A percentile compares a stretch with the other conserved stretches of the same genome.
Conservation (phyloP, 148 eudicot genomes). For the Linanthus parryae region DNA sequence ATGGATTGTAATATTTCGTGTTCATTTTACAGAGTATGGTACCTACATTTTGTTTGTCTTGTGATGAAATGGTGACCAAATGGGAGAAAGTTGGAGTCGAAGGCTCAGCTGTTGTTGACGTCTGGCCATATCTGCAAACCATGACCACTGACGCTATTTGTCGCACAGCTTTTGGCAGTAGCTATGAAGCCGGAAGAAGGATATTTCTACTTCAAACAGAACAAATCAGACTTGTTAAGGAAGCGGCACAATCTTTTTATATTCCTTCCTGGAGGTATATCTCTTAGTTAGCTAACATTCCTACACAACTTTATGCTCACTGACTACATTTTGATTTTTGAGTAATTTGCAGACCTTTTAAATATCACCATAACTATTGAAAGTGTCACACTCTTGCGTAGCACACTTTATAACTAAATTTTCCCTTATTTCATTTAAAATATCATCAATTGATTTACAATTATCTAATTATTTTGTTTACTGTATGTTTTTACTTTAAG, state of each 20-base stretch:
- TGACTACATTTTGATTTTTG: too few relatives aligned
- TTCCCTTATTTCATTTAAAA: too few relatives aligned
- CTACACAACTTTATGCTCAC: too few relatives aligned
- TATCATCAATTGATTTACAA: too few relatives aligned
- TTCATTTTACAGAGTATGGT: conserved; percentile 9
- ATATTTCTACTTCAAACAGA: conserved; percentile 22
- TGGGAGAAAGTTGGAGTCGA: conserved; percentile 16
- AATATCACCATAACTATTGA: too few relatives aligned
- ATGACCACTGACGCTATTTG: conserved; percentile 27
- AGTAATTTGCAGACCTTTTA: too few relatives aligned
- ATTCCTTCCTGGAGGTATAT: conserved; percentile 32
- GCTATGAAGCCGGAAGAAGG: conserved; percentile 21
- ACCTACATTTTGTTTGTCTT: conserved; percentile 8
- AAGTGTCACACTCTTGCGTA: too few relatives aligned
- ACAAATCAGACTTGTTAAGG: conserved; percentile 8
- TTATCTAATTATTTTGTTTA: too few relatives aligned
- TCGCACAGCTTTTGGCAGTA: conserved; percentile 10
- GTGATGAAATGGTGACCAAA: conserved; percentile 6
- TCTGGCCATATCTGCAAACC: conserved; percentile 18
- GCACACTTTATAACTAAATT: too few relatives aligned
- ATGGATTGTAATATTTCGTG: background rate
- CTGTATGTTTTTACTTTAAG: too few relatives aligned
- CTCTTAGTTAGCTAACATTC: too few relatives aligned
- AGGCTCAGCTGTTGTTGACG: conserved; percentile 25
- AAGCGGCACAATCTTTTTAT: conserved; percentile 6